Evolutionary conservation across 805 yeast genomes (phyloP), one percentile per base, ranked within the genome.

Genomic region (Lipomyces chichibuensis): DNA sequence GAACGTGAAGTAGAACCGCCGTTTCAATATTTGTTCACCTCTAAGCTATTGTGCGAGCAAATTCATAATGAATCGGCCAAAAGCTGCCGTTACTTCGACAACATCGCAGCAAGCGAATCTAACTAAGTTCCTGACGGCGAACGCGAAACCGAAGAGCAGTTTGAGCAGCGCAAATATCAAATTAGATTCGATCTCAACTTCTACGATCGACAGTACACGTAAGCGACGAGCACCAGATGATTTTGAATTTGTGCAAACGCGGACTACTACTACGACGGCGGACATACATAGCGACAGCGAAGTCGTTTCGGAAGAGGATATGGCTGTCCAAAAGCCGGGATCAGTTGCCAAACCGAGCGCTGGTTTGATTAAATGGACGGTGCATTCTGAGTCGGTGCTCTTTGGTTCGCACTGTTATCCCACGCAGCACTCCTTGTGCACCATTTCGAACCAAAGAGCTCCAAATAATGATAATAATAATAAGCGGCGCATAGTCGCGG

Each of bases 401-500:
- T 35, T 62, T 33, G 68, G 68, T 11, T 52, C 60, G 32, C 62
- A 57, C 57, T 23, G 1, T 20, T 9, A 53, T 14, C 20, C 27
- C n/a, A 4, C 54, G 5, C 11, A 6, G 5, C 54, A 5, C n/a
- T 14, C 20, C 32, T 13, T 5, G 11, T 2, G 13, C 29, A 25
- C 17, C 17, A n/a, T 25, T 17, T 14, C 56, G 27, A 23, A 11
- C 29, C 59, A 35, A 32, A 43, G 9, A 2, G n/a, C 6, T 20
- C 35, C 23, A 13, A 57, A 27, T 13, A 33, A 57, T 43, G 57
- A 62, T 5, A 57, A 27, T 13, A 33, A 57, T 43, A 58, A 62
- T 5, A 17, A 43, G 14, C 5, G 23, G 0, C 68, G 62, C 1
- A 62, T 68, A 3, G 65, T 79, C 2, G 81, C 81, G 54, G 73